Conservation (phyloP, 2,329 filamentous ascomycete species). For the Penicillium expansum region DNA sequence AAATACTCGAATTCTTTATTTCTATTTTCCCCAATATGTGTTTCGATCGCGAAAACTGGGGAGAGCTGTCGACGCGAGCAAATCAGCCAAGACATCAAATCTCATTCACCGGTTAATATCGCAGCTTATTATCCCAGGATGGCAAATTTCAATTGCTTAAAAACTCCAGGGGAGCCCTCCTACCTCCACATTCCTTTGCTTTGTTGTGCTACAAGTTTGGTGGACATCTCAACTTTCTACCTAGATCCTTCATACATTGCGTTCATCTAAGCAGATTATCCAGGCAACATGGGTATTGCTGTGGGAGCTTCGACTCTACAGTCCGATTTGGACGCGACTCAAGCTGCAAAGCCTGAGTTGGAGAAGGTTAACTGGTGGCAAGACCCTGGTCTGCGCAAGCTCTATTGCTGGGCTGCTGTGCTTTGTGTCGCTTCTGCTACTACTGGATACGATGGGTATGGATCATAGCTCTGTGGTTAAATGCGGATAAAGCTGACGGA, state of each 20-base stretch:
- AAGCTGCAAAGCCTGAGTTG: conserved; percentile 49
- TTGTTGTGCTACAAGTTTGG: neutral
- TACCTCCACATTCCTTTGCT: neutral
- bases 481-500: neutral
- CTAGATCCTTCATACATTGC: neutral
- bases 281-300: conserved; percentile 13
- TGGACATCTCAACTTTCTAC: neutral
- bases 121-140: neutral
- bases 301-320: conserved; percentile 15
- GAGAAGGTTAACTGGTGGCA: conserved; percentile 57
- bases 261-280: neutral
- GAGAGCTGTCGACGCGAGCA: neutral
- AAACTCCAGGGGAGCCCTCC: neutral
- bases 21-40: neutral
- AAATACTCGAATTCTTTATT: neutral
- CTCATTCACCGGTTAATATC: conserved; percentile 8
- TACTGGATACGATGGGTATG: conserved; percentile 59
- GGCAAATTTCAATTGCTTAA: conserved; percentile 12
- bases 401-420: conserved; percentile 54
- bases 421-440: conserved; percentile 61
- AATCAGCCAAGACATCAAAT: conserved; percentile 1
- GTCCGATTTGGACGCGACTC: conserved; percentile 12
- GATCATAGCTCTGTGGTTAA: too few relatives aligned
- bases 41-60: neutral
- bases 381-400: conserved; percentile 56